These are phyloP conservation scores for Patellaria atrata DNA, from an alignment of 495 filamentous ascomycete genomes.

Conservation along the genomic window DNA sequence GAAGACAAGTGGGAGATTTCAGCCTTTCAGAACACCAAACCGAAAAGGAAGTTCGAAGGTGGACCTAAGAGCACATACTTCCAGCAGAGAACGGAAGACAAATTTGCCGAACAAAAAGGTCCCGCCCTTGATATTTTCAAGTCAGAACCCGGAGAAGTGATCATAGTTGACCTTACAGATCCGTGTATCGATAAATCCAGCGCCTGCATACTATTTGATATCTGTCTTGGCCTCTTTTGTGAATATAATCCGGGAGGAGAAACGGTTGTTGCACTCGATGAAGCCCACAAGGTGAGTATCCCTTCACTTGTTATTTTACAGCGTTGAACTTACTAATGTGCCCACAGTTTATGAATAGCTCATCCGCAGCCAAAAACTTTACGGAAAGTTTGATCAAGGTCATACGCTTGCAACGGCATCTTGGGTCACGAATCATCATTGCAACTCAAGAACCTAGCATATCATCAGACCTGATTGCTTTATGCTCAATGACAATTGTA, in stretches of 20 bases:
- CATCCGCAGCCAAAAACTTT: constrained; percentile 32
- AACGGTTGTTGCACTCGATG: constrained; percentile 42
- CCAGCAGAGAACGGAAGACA: no score
- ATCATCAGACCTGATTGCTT: constrained; percentile 48
- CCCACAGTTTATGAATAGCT: constrained; percentile 25
- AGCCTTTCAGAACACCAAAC: no score
- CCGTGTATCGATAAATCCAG: constrained; percentile 50
- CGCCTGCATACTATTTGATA: constrained; percentile 56
- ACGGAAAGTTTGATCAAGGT: constrained; percentile 49
- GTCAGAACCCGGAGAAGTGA: constrained; percentile 38
- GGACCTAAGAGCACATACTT: neutral
- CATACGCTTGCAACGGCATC: constrained; percentile 58
- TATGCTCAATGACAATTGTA: constrained; percentile 59
- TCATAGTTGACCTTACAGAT: constrained; percentile 62
- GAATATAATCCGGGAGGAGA: no score
- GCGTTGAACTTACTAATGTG: neutral
- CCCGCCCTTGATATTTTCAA: constrained; percentile 14
- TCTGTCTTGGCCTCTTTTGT: constrained; percentile 28
- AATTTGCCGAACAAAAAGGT: neutral
- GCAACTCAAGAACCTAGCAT: constrained; percentile 73
- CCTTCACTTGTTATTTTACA: neutral
- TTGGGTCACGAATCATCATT: constrained; percentile 50
- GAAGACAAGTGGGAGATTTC: no score
- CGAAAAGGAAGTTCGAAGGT: no score
- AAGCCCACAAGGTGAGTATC: constrained; percentile 39